Base-by-base conservation (phyloP, 345 rosid species). In the Adansonia digitata region DNA sequence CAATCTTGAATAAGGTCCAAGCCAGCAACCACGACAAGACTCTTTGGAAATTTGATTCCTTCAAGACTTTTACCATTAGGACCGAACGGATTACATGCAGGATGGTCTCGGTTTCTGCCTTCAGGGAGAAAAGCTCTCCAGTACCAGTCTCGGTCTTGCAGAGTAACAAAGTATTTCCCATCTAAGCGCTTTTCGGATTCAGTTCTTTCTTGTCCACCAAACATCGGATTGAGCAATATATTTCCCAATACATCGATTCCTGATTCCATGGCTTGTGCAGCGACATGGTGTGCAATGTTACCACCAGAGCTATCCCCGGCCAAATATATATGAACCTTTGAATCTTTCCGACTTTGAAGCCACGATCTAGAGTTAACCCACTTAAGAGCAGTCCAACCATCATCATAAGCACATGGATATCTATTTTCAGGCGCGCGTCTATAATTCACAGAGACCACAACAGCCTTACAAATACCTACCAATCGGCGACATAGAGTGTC, bases 241-340 rank as follows among this genome's bases (percentile, higher is more conserved):
- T 87, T 90, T 3, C 97, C 97, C 52, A 89, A 78, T 14, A 92
- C 82, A 14, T 85, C 73, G 2, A 89, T 83, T 49, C 91, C 97
- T 0, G 91, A 84, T 59, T 92, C 94, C 11, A 74, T 76, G 0
- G 97, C 98, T 67, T 81, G 89, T 64, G 84, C 74, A 37, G 94
- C 97, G 67, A 94, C 98, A 75, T 92, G 86, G 56, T 94, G 97
- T 2, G 70, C 94, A 1, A 94, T 92, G 80, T 94, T 94, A 61
- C 98, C 98, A 15, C 98, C 98, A 0, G 96, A 90, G 80, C 98
- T 94, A 79, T 94, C 98, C 11, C 97, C 98, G 8, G 90, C 98
- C 81, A 94, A 82, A 82, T 81, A 94, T 27, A 90, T 78, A 79
- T 86, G 91, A 81, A 87, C 92, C 80, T 88, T 91, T 1, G 93